Evolutionary conservation across 2,329 filamentous ascomycete species (phyloP).

Genomic region (Rosellinia necatrix): DNA sequence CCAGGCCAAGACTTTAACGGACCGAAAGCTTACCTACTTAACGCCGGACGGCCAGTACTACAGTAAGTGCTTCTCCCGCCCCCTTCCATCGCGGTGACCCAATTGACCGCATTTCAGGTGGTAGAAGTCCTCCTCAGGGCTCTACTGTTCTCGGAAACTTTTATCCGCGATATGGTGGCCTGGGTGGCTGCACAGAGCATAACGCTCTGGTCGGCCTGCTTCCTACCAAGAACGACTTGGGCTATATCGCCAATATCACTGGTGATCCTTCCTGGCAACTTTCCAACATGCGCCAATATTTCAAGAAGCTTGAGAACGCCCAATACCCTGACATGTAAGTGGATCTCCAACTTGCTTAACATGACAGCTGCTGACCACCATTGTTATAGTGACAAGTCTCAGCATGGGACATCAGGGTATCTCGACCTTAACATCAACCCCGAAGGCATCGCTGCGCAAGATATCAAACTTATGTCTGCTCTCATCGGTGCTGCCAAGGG

Average conservation of each 20-base stretch:
- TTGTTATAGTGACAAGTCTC: too few species aligned
- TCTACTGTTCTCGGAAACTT: conserved; percentile 49
- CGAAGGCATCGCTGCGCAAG: conserved; percentile 20
- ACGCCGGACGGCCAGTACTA: conserved; percentile 56
- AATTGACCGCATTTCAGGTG: too few species aligned
- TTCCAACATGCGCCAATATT: conserved; percentile 64
- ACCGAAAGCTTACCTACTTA: conserved; percentile 63
- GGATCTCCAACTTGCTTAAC: too few species aligned
- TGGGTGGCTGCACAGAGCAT: conserved; percentile 61
- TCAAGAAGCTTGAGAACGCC: conserved; percentile 60
- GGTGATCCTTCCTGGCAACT: conserved; percentile 64
- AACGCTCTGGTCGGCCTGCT: conserved; percentile 64
- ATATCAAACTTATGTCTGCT: conserved; percentile 20
- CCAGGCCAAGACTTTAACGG: conserved; percentile 54
- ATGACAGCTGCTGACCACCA: conserved; percentile 48
- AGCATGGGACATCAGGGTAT: too few species aligned
- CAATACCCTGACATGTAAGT: too few species aligned
- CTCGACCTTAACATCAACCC: conserved; percentile 22
- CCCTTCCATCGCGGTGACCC: too few species aligned
- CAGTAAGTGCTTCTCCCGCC: too few species aligned
- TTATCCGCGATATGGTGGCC: conserved; percentile 52
- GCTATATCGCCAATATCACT: conserved; percentile 60
- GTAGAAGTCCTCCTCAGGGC: conserved; percentile 47
- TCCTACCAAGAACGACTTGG: conserved; percentile 63
- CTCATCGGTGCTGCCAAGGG: conserved; percentile 15